Evolutionary conservation across 1,284 basidiomycete genomes (phyloP).

Genomic region (Mixia osmundae): DNA sequence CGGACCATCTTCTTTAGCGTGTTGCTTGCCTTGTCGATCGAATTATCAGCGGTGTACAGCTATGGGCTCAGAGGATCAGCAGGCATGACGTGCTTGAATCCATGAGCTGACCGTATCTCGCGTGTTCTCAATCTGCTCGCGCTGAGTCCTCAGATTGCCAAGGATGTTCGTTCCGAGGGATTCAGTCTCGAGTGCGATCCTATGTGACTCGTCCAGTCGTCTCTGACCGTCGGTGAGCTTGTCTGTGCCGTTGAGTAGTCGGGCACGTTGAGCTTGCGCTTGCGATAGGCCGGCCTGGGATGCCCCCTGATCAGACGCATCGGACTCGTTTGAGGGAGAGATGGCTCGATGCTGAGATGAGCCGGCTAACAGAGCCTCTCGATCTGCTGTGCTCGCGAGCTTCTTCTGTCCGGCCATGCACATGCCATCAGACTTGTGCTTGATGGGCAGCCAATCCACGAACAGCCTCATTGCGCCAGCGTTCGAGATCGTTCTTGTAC

Average conservation of each 20-base stretch:
- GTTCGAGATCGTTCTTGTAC: conserved; percentile 45
- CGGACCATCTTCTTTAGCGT: conserved; percentile 37
- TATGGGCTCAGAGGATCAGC: too few species aligned
- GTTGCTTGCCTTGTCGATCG: conserved; percentile 32
- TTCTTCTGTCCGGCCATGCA: conserved; percentile 23
- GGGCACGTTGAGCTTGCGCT: conserved; percentile 48
- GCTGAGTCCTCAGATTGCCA: conserved; percentile 55
- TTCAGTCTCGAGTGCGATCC: conserved; percentile 88
- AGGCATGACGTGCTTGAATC: not conserved
- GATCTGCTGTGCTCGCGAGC: conserved; percentile 22
- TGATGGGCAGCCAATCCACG: conserved; percentile 11
- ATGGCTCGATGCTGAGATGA: too few species aligned
- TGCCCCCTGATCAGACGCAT: conserved; percentile 51
- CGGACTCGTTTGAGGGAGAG: too few species aligned
- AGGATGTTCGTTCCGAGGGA: conserved; percentile 84
- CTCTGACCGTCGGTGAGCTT: conserved; percentile 26
- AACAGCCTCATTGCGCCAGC: conserved; percentile 48
- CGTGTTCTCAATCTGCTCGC: conserved; percentile 88
- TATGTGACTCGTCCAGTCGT: conserved; percentile 67
- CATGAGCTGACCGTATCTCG: conserved; percentile 46
- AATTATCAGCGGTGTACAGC: conserved; percentile 32
- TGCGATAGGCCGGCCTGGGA: conserved; percentile 23
- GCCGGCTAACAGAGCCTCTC: conserved; percentile 24
- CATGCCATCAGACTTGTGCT: conserved; percentile 1
- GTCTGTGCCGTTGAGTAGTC: conserved; percentile 34